Conservation (phyloP, 2,329 filamentous ascomycete species). For the Cladosporium cucumerinum region DNA sequence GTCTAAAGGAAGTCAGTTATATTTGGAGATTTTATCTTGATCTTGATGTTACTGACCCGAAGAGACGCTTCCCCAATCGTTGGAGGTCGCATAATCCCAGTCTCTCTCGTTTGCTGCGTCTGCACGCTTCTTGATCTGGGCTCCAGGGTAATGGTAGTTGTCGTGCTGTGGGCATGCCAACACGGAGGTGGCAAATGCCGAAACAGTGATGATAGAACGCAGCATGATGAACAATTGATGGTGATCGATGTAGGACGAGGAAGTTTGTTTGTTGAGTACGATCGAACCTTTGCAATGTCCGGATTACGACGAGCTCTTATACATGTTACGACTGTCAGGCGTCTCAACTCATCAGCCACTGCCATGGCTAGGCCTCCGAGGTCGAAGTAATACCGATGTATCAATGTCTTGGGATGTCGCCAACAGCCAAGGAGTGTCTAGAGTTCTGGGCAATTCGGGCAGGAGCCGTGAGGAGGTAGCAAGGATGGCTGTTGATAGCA, state of each 20-base stretch:
- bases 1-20: conserved; percentile 24
- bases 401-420: conserved; percentile 9
- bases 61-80: conserved; percentile 24
- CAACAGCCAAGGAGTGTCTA: conserved; percentile 9
- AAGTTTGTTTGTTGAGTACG: neutral
- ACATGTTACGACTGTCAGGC: neutral
- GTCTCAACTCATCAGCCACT: neutral
- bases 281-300: neutral
- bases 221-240: conserved; percentile 2
- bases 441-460: neutral
- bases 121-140: neutral
- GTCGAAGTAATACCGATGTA: neutral
- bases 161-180: conserved; percentile 11
- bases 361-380: conserved; percentile 1
- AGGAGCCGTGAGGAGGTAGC: neutral
- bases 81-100: conserved; percentile 24
- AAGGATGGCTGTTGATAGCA: conserved; percentile 9
- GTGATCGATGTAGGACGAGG: neutral
- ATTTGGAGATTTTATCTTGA: neutral
- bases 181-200: conserved; percentile 1
- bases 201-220: neutral
- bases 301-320: neutral
- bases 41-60: conserved; percentile 11
- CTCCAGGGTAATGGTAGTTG: conserved; percentile 13
- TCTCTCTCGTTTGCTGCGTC: conserved; percentile 8